Evolutionary conservation across 2,329 filamentous ascomycete species (phyloP), one percentile per base, ranked within the genome.

Genomic region (Pseudodiploospora longispora): DNA sequence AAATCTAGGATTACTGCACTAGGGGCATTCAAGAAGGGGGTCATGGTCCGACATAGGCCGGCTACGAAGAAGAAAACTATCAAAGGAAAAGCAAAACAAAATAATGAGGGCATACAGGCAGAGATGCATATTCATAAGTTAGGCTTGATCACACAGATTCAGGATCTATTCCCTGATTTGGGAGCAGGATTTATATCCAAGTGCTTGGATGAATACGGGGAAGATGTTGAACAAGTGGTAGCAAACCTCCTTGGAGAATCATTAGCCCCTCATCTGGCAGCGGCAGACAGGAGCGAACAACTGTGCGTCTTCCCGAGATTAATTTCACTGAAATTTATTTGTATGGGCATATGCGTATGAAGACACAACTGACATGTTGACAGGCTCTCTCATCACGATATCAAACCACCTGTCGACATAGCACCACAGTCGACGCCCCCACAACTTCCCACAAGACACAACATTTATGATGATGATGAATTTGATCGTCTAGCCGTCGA

Each of bases 141-240:
- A 78, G 90, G 85, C 54, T 78, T 91, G 40, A 80, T 97, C 41
- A 85, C 85, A 0, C 87, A 94, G 60, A 75, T 98, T n/a, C 89
- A 95, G 59, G 91, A 98, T 58, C 71, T 97, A 0, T 96, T 97
- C 57, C 88, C 91, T 0, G 80, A 95, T 50, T 70, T 97, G 7
- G 89, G 90, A 5, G 83, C 86, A 4, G 86, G 76, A 0, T 97
- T 95, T 58, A 71, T 97, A 10, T 74, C 86, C 12, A 84, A 78
- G 54, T 73, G 95, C 7, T 72, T 96, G 27, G 85, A 91, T 55
- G 81, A 87, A 58, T 96, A 93, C 59, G 66, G 70, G 37, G 82
- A 93, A 52, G 73, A 90, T 55, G 76, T 83, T 0, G 89, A 96
- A 63, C 76, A 83, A 59, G 83, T 93, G 32, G 83, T 93, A 48